phyloP scores from a whole-genome alignment of 225 moss, liverwort and hornwort species.

The Pseudoscleropodium purum region DNA sequence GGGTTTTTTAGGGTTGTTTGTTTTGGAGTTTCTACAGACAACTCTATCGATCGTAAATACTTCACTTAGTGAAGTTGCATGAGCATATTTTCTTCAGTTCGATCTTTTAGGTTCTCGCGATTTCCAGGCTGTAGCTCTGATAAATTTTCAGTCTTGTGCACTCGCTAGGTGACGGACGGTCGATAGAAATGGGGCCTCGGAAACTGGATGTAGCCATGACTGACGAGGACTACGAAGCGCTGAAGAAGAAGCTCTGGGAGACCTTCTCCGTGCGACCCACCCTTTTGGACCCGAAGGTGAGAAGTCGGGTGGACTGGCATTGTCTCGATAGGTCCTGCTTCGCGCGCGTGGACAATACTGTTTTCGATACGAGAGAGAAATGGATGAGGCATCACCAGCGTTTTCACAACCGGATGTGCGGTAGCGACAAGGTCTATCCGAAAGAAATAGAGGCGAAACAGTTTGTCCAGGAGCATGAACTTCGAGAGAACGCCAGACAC shows the following conservation, averaged over 20 bases:
- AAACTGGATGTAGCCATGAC: not conserved
- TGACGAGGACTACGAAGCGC: not conserved
- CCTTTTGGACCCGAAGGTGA: not conserved
- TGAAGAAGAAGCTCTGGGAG: not conserved
- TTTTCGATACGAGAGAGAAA: not conserved
- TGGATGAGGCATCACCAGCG: not conserved
- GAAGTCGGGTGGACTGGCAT: not conserved
- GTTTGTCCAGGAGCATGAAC: not conserved
- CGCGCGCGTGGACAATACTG: no score
- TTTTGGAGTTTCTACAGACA: not conserved
- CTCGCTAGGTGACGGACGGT: not conserved
- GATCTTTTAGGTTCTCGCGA: not conserved
- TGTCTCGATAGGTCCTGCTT: not conserved
- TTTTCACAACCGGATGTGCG: not conserved
- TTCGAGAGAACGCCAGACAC: no score
- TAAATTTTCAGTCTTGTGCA: not conserved
- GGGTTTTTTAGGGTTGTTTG: not conserved
- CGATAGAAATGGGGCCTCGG: not conserved
- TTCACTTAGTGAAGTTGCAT: not conserved
- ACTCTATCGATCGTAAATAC: not conserved
- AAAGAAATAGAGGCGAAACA: not conserved
- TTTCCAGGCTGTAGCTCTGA: not conserved
- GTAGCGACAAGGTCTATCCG: not conserved
- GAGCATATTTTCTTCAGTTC: not conserved
- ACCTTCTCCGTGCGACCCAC: not conserved